Percentiles rank a stretch among this genome's conserved stretches.
These are phyloP conservation scores for Kodamaea sp. DNA, from an alignment of 1,139 yeast genomes.

Conservation along the genomic window DNA sequence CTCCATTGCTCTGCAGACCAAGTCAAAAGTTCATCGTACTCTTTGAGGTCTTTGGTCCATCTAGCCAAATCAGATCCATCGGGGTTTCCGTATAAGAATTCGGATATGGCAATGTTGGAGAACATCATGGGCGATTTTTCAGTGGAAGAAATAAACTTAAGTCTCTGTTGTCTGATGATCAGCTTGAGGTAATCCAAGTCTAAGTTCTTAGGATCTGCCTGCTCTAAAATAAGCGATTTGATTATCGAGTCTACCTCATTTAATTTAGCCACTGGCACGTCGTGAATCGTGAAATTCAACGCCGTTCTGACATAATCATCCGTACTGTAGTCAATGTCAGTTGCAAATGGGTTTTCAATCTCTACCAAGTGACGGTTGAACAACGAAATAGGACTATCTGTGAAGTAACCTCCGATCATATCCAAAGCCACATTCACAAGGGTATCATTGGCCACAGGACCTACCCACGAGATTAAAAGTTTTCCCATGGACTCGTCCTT, in stretches of 20 bases:
- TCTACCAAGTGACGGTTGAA: conserved; percentile 74
- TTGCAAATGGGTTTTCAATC: conserved; percentile 78
- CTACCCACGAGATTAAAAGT: conserved; percentile 75
- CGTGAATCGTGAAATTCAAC: conserved; percentile 59
- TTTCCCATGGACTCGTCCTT: conserved; percentile 86
- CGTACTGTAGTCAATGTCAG: conserved; percentile 66
- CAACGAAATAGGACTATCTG: conserved; percentile 72
- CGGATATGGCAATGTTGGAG: conserved; percentile 69
- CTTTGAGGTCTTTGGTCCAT: conserved; percentile 57
- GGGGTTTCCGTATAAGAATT: conserved; percentile 74
- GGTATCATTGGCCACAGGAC: conserved; percentile 62
- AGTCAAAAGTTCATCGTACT: conserved; percentile 54
- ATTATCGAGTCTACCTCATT: conserved; percentile 53
- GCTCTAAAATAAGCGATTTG: conserved; percentile 52
- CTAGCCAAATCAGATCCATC: conserved; percentile 59
- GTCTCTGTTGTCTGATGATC: conserved; percentile 62
- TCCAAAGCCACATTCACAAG: conserved; percentile 67
- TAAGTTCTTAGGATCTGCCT: conserved; percentile 48
- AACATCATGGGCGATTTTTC: conserved; percentile 68
- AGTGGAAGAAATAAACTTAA: conserved; percentile 61
- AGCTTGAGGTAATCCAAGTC: conserved; percentile 69
- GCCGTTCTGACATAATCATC: conserved; percentile 68
- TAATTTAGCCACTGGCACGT: conserved; percentile 74
- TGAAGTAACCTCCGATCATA: conserved; percentile 71
- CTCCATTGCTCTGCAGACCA: conserved; percentile 79